phyloP scores from a whole-genome alignment of 805 yeast genomes.

The Candida odintsovae region DNA sequence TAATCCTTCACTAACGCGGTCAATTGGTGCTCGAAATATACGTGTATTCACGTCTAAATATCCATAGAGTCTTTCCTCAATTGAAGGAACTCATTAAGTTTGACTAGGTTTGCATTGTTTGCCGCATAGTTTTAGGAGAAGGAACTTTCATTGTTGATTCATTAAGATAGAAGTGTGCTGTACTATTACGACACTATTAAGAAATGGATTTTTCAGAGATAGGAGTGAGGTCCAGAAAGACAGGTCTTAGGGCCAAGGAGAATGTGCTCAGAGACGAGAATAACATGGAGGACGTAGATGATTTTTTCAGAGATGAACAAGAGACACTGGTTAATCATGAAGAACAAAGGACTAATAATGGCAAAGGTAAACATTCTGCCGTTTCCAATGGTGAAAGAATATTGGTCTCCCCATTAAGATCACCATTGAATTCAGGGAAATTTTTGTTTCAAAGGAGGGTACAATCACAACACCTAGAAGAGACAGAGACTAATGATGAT shows the following conservation, averaged over 20 bases:
- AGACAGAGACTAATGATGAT: constrained; percentile 13
- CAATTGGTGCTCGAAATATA: no score
- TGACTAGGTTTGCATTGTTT: no score
- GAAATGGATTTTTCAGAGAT: constrained; percentile 38
- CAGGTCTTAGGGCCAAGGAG: constrained; percentile 47
- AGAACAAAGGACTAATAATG: constrained; percentile 7
- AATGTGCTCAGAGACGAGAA: constrained; percentile 48
- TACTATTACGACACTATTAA: background rate
- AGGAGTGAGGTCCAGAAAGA: constrained; percentile 63
- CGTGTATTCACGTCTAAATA: no score
- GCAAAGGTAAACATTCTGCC: constrained; percentile 10
- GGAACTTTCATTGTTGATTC: no score
- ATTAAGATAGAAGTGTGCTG: no score
- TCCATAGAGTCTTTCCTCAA: no score
- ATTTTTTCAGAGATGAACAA: constrained; percentile 54
- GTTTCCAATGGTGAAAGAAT: no score
- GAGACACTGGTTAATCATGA: constrained; percentile 11
- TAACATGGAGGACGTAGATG: constrained; percentile 65
- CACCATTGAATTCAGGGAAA: constrained; percentile 13
- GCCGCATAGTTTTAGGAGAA: no score
- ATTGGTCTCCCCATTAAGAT: constrained; percentile 9
- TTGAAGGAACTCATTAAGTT: no score
- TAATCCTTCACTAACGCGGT: no score
- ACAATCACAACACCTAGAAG: constrained; percentile 1
- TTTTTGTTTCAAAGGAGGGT: background rate